Conservation (phyloP, 371 early-diverging fungal genomes). For the Mucor mucedo region DNA sequence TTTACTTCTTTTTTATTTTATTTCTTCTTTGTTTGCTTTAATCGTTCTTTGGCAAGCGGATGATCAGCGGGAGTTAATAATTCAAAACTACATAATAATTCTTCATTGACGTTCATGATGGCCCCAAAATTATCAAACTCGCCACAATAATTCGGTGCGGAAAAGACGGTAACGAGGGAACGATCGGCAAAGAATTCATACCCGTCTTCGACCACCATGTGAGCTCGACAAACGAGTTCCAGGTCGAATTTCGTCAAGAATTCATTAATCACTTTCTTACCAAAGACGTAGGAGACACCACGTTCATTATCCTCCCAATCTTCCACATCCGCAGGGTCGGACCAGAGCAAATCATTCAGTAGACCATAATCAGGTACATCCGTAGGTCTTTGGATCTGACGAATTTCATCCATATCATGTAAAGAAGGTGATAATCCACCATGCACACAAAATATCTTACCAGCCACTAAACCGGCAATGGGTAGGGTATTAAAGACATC, state of each 20-base stretch:
- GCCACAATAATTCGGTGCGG: conserved; percentile 98
- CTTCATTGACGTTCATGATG: conserved; percentile 94
- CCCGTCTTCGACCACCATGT: conserved; percentile 93
- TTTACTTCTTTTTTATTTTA: conserved; percentile 1
- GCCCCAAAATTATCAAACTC: conserved; percentile 96
- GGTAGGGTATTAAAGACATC: conserved; percentile 99
- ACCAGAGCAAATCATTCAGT: conserved; percentile 89
- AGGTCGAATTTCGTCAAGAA: conserved; percentile 86
- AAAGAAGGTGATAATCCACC: conserved; percentile 86
- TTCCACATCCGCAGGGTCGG: conserved; percentile 78
- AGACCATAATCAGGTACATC: conserved; percentile 97
- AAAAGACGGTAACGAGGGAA: conserved; percentile 92
- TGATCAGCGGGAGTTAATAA: conserved; percentile 39
- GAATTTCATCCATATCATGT: conserved; percentile 91
- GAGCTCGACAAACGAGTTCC: conserved; percentile 95
- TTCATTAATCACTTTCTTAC: conserved; percentile 82
- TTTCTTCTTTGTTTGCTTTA: conserved; percentile 11
- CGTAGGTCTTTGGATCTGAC: conserved; percentile 87
- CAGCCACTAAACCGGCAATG: conserved; percentile 95
- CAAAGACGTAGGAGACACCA: conserved; percentile 96
- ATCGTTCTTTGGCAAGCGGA: conserved; percentile 35
- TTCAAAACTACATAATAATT: conserved; percentile 88
- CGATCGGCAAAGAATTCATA: conserved; percentile 97
- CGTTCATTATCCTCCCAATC: conserved; percentile 98
- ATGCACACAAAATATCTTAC: conserved; percentile 98